Percentiles rank a stretch among this genome's conserved stretches.
phyloP scores from a whole-genome alignment of 768 basidiomycete genomes.

The Boletales sp. region DNA sequence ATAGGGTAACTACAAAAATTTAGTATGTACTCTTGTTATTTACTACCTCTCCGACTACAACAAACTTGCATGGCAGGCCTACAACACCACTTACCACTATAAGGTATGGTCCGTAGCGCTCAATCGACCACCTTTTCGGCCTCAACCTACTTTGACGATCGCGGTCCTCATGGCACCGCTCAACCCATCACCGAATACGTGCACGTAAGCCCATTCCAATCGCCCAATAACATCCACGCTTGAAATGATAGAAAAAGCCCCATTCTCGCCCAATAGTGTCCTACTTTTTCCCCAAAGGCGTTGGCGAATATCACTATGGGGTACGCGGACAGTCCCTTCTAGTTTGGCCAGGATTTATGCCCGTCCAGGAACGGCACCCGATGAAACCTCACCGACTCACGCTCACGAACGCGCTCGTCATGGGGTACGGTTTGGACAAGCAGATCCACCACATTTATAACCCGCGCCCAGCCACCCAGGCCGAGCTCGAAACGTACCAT shows the following conservation, averaged over 20 bases:
- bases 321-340: constrained; percentile 42
- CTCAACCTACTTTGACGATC: constrained; percentile 71
- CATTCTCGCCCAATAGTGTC: constrained; percentile 76
- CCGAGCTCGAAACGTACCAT: constrained; percentile 88
- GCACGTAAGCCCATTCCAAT: constrained; percentile 49
- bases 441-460: constrained; percentile 91
- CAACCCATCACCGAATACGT: constrained; percentile 79
- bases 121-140: constrained; percentile 64
- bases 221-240: constrained; percentile 1
- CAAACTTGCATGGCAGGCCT: too few relatives aligned
- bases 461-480: constrained; percentile 83
- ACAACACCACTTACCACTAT: too few relatives aligned
- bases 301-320: constrained; percentile 96
- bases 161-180: constrained; percentile 65
- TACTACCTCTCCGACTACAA: too few relatives aligned
- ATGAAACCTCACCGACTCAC: constrained; percentile 99
- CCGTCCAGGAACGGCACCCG: constrained; percentile 89
- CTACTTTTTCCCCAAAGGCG: constrained; percentile 92
- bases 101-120: constrained; percentile 36
- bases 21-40: too few relatives aligned
- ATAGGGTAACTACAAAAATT: too few relatives aligned
- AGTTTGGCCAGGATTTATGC: not conserved
- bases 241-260: constrained; percentile 24
- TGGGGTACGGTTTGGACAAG: constrained; percentile 95
- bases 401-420: constrained; percentile 90